Evolutionary conservation across 1,284 basidiomycete genomes (phyloP), one percentile per base, ranked within the genome.

Genomic region (Sanguinoderma infundibulare): DNA sequence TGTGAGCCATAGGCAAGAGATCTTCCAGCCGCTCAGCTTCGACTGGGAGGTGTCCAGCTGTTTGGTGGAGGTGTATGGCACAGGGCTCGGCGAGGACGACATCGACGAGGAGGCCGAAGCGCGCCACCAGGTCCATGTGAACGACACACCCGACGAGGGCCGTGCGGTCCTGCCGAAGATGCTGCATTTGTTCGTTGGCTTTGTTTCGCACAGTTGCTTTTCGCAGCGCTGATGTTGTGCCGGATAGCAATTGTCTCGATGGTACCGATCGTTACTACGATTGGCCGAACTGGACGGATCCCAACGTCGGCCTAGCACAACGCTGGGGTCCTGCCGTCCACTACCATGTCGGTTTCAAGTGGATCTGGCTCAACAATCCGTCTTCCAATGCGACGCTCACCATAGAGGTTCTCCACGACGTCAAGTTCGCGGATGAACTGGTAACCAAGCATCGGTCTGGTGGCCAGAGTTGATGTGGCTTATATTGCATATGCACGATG

Each of bases 11-110:
- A 72, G 73, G 36, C 73, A 72, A 8, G 77, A 80, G 30, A 65
- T 82, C 9, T 79, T 79, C 57, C 72, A 78, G 64, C 79, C 77
- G 51, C 70, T 83, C 54, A 73, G 72, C 62, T 80, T 73, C 66
- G 81, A 81, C 62, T 82, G 78, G 70, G 81, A 83, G 70, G 73
- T 82, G 20, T 78, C 81, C 24, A 81, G 77, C 64, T 82, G 81
- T 65, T 70, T 82, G 50, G 62, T 82, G 60, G 78, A 81, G 63
- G 80, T 76, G 61, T 83, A 82, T 68, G 65, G 69, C 50, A 78
- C 77, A 10, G 77, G 77, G 10, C 70, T 83, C 28, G 81, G 80
- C 7, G 67, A 76, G 39, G 75, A 75, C 63, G 79, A 75, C 38
- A 69, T 69, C n/a, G 68, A 74, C 4, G 74, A 76, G 66, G 70